A percentile compares a stretch with the other conserved stretches of the same genome.
phyloP scores from a whole-genome alignment of 2,329 filamentous ascomycete species.

The Fusarium sarcochroum region DNA sequence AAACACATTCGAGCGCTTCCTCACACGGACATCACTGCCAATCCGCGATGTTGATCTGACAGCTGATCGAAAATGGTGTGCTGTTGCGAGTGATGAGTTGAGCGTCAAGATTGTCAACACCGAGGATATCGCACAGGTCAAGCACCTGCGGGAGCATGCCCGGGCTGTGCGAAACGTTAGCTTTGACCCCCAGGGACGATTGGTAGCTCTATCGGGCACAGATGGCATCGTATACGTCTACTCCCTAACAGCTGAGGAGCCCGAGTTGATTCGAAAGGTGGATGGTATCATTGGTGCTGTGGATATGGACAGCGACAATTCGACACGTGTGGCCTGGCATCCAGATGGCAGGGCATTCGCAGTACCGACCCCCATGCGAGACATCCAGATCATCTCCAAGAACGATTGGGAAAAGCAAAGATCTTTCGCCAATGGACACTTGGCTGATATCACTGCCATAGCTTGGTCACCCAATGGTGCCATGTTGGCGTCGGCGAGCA shows the following conservation, averaged over 20 bases:
- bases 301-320: conserved; percentile 80
- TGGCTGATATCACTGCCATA: conserved; percentile 85
- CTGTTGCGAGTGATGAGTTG: conserved; percentile 96
- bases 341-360: conserved; percentile 94
- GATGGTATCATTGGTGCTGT: conserved; percentile 86
- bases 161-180: conserved; percentile 92
- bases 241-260: conserved; percentile 81
- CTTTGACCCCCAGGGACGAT: conserved; percentile 84
- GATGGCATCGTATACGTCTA: conserved; percentile 95
- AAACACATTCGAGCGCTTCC: conserved; percentile 82
- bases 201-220: conserved; percentile 85
- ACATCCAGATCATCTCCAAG: conserved; percentile 89
- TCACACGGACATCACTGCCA: conserved; percentile 87
- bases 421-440: conserved; percentile 83
- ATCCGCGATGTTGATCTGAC: conserved; percentile 89
- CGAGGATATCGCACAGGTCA: conserved; percentile 80
- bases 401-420: conserved; percentile 91
- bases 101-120: conserved; percentile 91
- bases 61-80: conserved; percentile 86
- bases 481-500: conserved; percentile 79
- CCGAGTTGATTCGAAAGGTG: conserved; percentile 84
- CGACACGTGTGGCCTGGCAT: conserved; percentile 87
- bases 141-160: conserved; percentile 84
- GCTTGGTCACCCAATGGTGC: conserved; percentile 97
- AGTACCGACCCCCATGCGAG: conserved; percentile 82